Evolutionary conservation across 176 grass and related monocot genomes (phyloP).

Genomic region (Echinochloa phyllopogon): DNA sequence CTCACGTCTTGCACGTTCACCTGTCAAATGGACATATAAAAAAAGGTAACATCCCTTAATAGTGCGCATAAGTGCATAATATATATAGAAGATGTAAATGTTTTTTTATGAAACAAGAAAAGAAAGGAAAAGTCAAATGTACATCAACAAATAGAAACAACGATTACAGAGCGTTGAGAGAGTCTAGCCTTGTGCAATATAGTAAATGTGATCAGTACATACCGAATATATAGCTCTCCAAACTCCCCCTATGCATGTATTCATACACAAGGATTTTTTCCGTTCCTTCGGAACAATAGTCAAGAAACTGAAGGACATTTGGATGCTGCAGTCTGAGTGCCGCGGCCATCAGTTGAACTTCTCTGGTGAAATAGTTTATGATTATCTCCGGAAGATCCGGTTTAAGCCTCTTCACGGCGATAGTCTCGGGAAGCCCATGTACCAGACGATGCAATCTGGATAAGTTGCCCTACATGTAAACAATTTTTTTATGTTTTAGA

Average conservation of each 20-base stretch:
- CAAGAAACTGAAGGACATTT: neutral
- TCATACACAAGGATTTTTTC: slow-evolving; percentile 1
- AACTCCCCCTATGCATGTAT: slow-evolving; percentile 3
- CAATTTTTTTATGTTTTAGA: neutral
- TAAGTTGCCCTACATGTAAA: slow-evolving; percentile 1
- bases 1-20: neutral
- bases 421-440: neutral
- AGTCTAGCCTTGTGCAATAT: too few relatives aligned
- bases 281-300: neutral
- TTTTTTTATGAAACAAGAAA: too few relatives aligned
- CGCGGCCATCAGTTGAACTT: neutral
- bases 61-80: too few relatives aligned
- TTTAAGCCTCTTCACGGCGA: slow-evolving; percentile 28
- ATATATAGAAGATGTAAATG: too few relatives aligned
- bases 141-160: too few relatives aligned
- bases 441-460: neutral
- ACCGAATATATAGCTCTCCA: slow-evolving; percentile 8
- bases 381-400: neutral
- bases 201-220: neutral
- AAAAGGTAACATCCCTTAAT: too few relatives aligned
- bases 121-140: too few relatives aligned
- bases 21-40: neutral
- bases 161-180: too few relatives aligned
- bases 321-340: neutral
- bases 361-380: neutral